Conservation (phyloP, 495 filamentous ascomycete species). For the Trichoderma asperelloides region DNA sequence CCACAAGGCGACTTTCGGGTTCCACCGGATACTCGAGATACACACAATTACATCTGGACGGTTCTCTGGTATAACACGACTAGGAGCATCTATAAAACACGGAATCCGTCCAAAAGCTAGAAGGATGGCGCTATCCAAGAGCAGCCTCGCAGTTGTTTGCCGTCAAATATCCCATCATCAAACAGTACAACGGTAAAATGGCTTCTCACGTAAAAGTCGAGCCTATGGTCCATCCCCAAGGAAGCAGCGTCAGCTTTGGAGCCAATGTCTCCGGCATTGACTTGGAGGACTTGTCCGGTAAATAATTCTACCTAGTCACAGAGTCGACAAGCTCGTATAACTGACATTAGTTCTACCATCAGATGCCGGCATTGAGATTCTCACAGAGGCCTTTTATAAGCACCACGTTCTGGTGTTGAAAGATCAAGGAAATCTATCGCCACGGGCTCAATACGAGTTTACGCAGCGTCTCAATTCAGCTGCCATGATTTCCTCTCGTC, state of each 20-base stretch:
- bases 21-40: neutral
- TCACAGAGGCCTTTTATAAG: slow-evolving; percentile 52
- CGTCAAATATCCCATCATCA: neutral
- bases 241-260: neutral
- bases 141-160: neutral
- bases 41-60: no score
- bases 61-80: neutral
- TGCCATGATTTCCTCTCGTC: slow-evolving; percentile 32
- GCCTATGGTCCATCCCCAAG: neutral
- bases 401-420: slow-evolving; percentile 61
- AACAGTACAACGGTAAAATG: neutral
- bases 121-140: neutral
- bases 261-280: neutral
- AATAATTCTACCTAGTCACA: neutral
- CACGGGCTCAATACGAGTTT: slow-evolving; percentile 60
- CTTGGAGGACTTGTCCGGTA: neutral
- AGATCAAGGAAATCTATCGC: slow-evolving; percentile 49
- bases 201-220: neutral
- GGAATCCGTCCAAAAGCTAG: neutral
- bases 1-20: neutral
- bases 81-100: neutral
- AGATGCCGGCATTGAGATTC: slow-evolving; percentile 51
- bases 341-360: neutral
- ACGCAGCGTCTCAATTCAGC: slow-evolving; percentile 61
- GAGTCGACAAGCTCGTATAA: neutral